Evolutionary conservation across 805 yeast species (phyloP), one percentile per base, ranked within the genome.

Genomic region (Ogataea zsoltii): DNA sequence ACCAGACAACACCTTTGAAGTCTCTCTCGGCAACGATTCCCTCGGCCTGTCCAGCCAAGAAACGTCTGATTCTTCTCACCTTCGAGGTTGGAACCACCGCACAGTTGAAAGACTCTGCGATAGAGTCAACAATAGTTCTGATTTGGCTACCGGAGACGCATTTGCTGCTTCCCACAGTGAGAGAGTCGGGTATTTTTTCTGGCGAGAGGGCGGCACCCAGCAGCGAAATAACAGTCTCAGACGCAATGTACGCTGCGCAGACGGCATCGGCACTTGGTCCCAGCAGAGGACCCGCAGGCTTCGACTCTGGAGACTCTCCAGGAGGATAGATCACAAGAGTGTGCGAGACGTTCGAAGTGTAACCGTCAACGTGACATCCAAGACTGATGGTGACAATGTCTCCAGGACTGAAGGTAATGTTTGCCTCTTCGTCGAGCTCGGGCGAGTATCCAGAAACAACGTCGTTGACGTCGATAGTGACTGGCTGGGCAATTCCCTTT

Each of bases 361-460:
- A 94, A 45, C 99, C 99, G 67, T 94, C 99, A 55, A 94, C 80
- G 53, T 94, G 97, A 48, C 85, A 91, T 39, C 97, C 99, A 23
- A 92, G 74, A 11, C 86, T 72, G 46, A 94, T 77, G 50, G 92
- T 91, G 28, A 88, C 88, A 38, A 91, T 75, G 65, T 94, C 97
- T 41, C 98, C 98, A 18, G 81, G 80, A 44, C 66, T 63, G 56
- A 87, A 79, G 42, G 67, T 65, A 48, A 72, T 57, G 26, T 72
- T 72, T 7, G 68, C 61, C 26, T 63, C 68, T 53, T 82, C 86
- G 61, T 82, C 90, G 42, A 85, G 65, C 66, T 90, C 97, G 33
- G 99, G 99, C 26, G 96, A 75, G 66, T 86, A 88, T 10, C 96
- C 96, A 46, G 72, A 67, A 17, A 83, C 79, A 43, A 87, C 75